A percentile compares a stretch with the other conserved stretches of the same genome.
Conservation (phyloP, 208 protist genomes). For the Crithidia fasciculata region DNA sequence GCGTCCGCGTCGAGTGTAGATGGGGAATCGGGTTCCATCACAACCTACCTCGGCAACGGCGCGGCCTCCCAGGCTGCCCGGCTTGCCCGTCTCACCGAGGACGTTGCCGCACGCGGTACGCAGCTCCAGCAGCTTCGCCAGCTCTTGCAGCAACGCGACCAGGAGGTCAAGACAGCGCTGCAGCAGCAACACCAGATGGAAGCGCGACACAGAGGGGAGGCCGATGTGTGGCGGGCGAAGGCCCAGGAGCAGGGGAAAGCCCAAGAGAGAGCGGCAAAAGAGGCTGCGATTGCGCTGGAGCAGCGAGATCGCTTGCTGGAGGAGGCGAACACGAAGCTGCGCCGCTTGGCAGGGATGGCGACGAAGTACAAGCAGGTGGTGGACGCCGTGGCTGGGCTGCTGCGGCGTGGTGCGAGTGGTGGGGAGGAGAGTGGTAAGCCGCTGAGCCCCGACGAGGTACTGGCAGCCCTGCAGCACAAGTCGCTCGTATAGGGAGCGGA, state of each 20-base stretch:
- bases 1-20: slow-evolving; percentile 5
- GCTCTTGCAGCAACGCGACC: slow-evolving; percentile 64
- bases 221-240: slow-evolving; percentile 56
- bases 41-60: slow-evolving; percentile 25
- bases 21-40: slow-evolving; percentile 1
- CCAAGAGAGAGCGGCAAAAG: slow-evolving; percentile 45
- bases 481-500: not conserved
- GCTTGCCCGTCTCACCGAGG: slow-evolving; percentile 36
- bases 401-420: slow-evolving; percentile 8
- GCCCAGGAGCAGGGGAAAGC: slow-evolving; percentile 52
- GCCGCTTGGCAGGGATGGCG: slow-evolving; percentile 60
- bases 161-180: slow-evolving; percentile 50
- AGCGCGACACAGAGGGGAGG: slow-evolving; percentile 42
- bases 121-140: slow-evolving; percentile 65
- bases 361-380: slow-evolving; percentile 44
- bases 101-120: slow-evolving; percentile 24
- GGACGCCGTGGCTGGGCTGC: slow-evolving; percentile 27
- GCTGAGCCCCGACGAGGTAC: slow-evolving; percentile 57
- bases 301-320: slow-evolving; percentile 44
- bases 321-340: slow-evolving; percentile 56
- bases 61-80: slow-evolving; percentile 26
- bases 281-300: slow-evolving; percentile 35
- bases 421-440: not conserved
- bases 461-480: slow-evolving; percentile 20
- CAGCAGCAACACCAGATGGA: slow-evolving; percentile 52